Conservation (phyloP, 257 asterid genomes). For the Solanum okadae region DNA sequence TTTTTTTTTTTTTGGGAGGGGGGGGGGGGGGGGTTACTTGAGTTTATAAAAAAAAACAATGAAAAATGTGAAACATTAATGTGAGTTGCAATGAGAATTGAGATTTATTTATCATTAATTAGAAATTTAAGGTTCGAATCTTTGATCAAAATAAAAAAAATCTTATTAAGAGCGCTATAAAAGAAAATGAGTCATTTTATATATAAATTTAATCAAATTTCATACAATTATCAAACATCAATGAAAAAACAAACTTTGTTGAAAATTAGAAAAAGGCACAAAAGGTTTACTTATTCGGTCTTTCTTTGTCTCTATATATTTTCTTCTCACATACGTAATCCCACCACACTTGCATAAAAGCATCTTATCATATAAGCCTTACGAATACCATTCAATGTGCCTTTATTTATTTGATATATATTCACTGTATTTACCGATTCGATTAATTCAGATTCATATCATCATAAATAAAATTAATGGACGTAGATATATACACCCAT, state of each 20-base stretch:
- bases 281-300: background rate
- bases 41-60: background rate
- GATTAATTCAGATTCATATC: background rate
- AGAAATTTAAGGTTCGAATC: accelerated
- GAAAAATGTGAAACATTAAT: background rate
- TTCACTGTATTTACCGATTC: background rate
- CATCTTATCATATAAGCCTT: background rate
- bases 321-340: background rate
- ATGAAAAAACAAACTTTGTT: background rate
- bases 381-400: background rate
- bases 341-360: background rate
- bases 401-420: background rate
- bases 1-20: background rate
- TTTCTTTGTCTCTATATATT: background rate
- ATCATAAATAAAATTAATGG: no score
- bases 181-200: background rate
- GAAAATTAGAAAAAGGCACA: background rate
- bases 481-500: no score
- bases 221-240: background rate
- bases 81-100: background rate
- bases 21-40: background rate
- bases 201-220: background rate
- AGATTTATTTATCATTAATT: background rate
- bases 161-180: accelerated
- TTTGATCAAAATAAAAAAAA: background rate